Percentiles rank a stretch among this genome's conserved stretches.
Conservation (phyloP, 164 flowering plant species). For the Stephania japonica region DNA sequence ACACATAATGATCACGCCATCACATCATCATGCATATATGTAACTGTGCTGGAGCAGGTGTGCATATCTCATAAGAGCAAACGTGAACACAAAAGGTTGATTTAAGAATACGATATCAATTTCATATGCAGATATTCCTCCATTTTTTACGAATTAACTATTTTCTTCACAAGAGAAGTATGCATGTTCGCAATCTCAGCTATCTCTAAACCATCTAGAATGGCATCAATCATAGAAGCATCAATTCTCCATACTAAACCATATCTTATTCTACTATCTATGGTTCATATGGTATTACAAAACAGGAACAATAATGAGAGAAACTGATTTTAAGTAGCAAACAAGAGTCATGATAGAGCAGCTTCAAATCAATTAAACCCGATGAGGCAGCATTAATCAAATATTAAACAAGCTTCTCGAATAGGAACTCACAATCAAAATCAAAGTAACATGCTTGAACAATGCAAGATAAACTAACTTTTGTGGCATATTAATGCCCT, state of each 20-base stretch:
- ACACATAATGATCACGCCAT: too few species aligned
- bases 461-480: too few species aligned
- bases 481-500: too few species aligned
- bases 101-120: background rate
- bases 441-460: too few species aligned
- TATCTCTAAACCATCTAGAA: background rate
- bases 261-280: too few species aligned
- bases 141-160: background rate
- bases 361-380: background rate
- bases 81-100: background rate
- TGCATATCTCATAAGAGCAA: too few species aligned
- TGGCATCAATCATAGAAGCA: too few species aligned
- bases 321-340: background rate
- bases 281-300: background rate
- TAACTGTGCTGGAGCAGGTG: background rate
- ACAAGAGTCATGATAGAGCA: background rate
- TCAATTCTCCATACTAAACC: too few species aligned
- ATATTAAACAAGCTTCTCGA: too few species aligned
- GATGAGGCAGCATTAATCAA: background rate
- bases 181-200: background rate
- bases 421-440: too few species aligned
- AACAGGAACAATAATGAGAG: background rate
- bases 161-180: background rate
- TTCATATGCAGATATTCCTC: background rate
- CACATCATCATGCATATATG: too few species aligned